phyloP scores from a whole-genome alignment of 257 asterid species.

The Phtheirospermum japonicum region DNA sequence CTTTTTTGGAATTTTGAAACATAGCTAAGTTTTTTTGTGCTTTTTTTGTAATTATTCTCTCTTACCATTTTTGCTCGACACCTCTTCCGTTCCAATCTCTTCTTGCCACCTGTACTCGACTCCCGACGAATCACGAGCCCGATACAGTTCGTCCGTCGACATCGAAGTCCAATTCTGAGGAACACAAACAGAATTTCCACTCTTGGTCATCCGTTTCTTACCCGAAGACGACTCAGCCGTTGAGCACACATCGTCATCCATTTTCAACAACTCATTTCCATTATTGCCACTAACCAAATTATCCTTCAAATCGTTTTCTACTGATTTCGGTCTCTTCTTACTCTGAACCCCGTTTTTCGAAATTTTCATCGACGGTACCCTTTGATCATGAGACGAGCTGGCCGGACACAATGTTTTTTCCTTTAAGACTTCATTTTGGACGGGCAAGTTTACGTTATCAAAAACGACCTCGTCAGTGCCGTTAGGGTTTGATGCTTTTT shows the following conservation, averaged over 20 bases:
- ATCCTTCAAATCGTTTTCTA: conserved; percentile 38
- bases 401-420: conserved; percentile 44
- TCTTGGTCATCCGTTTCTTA: conserved; percentile 47
- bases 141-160: conserved; percentile 30
- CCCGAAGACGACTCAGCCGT: conserved; percentile 79
- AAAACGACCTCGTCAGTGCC: conserved; percentile 59
- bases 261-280: conserved; percentile 30
- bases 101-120: conserved; percentile 35
- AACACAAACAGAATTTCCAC: conserved; percentile 45
- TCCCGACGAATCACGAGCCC: conserved; percentile 36
- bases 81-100: conserved; percentile 40
- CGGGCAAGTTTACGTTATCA: conserved; percentile 36
- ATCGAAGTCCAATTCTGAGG: conserved; percentile 44
- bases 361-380: conserved; percentile 67
- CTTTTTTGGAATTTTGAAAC: not conserved
- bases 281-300: conserved; percentile 7
- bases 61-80: conserved; percentile 46
- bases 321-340: conserved; percentile 46
- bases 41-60: conserved; percentile 2
- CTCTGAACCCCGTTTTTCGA: conserved; percentile 24
- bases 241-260: conserved; percentile 60
- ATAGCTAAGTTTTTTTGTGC: not conserved
- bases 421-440: conserved; percentile 28
- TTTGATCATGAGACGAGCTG: conserved; percentile 71
- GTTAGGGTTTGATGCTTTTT: conserved; percentile 30